Percentiles rank a stretch among this genome's conserved stretches.
Evolutionary conservation across 805 yeast genomes (phyloP).

Genomic region (Candida caryicola): DNA sequence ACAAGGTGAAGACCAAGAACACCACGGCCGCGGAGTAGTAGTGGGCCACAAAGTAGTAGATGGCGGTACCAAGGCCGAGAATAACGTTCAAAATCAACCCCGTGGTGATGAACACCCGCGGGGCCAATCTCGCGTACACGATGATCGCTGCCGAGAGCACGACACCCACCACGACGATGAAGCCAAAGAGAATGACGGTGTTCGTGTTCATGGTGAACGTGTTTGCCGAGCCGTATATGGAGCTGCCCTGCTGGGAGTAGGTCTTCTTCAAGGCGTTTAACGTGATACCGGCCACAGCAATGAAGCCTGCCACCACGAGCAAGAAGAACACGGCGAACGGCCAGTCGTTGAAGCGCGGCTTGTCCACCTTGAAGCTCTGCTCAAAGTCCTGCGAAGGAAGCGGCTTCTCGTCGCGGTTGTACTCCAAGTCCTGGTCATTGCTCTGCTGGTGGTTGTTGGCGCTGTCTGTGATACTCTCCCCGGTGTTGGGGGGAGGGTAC

Average conservation of each 20-base stretch:
- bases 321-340: conserved; percentile 57
- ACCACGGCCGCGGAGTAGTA: conserved; percentile 83
- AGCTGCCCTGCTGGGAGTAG: conserved; percentile 55
- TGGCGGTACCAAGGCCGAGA: conserved; percentile 71
- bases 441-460: background rate
- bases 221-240: conserved; percentile 53
- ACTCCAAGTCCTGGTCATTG: conserved; percentile 25
- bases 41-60: conserved; percentile 62
- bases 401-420: conserved; percentile 32
- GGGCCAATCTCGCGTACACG: conserved; percentile 58
- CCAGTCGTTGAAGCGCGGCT: conserved; percentile 69
- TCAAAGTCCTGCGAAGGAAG: conserved; percentile 46
- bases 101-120: conserved; percentile 62
- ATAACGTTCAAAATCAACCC: conserved; percentile 67
- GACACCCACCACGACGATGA: conserved; percentile 59
- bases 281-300: conserved; percentile 66
- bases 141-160: conserved; percentile 57
- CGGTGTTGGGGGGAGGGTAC: conserved; percentile 6
- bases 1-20: conserved; percentile 59
- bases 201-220: conserved; percentile 71
- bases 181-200: conserved; percentile 67
- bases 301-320: conserved; percentile 56
- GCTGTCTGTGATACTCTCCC: background rate
- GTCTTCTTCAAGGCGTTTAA: conserved; percentile 60
- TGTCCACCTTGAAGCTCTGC: conserved; percentile 62